Conservation (phyloP, 768 basidiomycete species). For the Paxillus ammoniavirescens region DNA sequence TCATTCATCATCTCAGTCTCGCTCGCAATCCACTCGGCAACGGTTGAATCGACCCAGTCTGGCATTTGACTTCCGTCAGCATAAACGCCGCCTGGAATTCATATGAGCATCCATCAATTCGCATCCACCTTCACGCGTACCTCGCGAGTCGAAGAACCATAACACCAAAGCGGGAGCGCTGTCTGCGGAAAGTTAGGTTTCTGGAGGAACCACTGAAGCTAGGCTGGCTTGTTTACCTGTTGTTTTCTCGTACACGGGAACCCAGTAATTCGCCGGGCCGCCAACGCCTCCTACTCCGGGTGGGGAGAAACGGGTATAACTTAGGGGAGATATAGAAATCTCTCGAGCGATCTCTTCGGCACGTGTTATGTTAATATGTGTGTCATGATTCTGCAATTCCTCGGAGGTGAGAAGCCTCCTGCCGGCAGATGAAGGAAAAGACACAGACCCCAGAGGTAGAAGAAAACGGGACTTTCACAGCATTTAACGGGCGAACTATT, state of each 20-base stretch:
- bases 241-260: conserved; percentile 52
- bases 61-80: conserved; percentile 45
- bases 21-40: conserved; percentile 57
- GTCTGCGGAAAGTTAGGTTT: conserved; percentile 22
- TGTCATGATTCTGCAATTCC: conserved; percentile 65
- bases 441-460: conserved; percentile 63
- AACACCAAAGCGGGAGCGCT: conserved; percentile 52
- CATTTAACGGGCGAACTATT: conserved; percentile 60
- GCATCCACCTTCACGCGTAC: conserved; percentile 25
- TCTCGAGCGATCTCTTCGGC: conserved; percentile 65
- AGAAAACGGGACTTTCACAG: conserved; percentile 59
- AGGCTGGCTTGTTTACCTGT: conserved; percentile 26
- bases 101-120: conserved; percentile 3
- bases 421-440: background rate
- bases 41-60: conserved; percentile 68
- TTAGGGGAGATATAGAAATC: conserved; percentile 48
- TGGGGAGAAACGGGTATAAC: conserved; percentile 63
- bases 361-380: conserved; percentile 70
- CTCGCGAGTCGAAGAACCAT: conserved; percentile 79
- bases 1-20: conserved; percentile 54
- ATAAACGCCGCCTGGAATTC: conserved; percentile 45
- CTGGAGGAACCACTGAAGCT: background rate
- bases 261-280: conserved; percentile 76
- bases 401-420: background rate
- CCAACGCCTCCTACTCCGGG: conserved; percentile 59